Evolutionary conservation across 2,329 filamentous ascomycete species (phyloP).

Genomic region (Phialocephala sp.): DNA sequence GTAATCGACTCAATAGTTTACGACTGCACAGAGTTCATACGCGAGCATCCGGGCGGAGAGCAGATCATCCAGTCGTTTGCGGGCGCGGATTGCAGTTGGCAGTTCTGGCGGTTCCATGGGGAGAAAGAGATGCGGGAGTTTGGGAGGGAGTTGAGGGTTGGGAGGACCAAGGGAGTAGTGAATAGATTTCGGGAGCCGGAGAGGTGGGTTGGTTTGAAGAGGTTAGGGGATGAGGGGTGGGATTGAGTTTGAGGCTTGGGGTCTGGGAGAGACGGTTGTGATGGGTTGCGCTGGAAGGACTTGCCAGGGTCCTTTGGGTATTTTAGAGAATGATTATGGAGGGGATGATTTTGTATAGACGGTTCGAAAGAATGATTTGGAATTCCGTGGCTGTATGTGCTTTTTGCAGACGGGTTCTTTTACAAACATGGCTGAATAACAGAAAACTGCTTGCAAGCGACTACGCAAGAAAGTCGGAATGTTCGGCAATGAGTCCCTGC

Average conservation of each 20-base stretch:
- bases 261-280: no score
- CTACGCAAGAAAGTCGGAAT: no score
- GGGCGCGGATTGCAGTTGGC: slow-evolving; percentile 22
- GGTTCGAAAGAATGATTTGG: no score
- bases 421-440: no score
- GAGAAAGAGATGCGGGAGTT: slow-evolving; percentile 18
- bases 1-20: slow-evolving; percentile 17
- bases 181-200: slow-evolving; percentile 18
- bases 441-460: no score
- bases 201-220: slow-evolving; percentile 20
- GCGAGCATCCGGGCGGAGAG: slow-evolving; percentile 20
- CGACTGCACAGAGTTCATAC: slow-evolving; percentile 18
- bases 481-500: no score
- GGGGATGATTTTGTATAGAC: no score
- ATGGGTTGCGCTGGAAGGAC: no score
- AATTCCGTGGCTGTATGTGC: no score
- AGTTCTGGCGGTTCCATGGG: slow-evolving; percentile 25
- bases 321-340: no score
- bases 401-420: no score
- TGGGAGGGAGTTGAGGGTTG: slow-evolving; percentile 20
- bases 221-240: slow-evolving; percentile 19
- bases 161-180: slow-evolving; percentile 17
- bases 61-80: slow-evolving; percentile 21
- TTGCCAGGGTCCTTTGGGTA: no score
- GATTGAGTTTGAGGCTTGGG: slow-evolving; percentile 7